Percentiles rank a stretch among this genome's conserved stretches.
These are phyloP conservation scores for Trichoderma reesei DNA, from an alignment of 495 filamentous ascomycete genomes.

Conservation along the genomic window DNA sequence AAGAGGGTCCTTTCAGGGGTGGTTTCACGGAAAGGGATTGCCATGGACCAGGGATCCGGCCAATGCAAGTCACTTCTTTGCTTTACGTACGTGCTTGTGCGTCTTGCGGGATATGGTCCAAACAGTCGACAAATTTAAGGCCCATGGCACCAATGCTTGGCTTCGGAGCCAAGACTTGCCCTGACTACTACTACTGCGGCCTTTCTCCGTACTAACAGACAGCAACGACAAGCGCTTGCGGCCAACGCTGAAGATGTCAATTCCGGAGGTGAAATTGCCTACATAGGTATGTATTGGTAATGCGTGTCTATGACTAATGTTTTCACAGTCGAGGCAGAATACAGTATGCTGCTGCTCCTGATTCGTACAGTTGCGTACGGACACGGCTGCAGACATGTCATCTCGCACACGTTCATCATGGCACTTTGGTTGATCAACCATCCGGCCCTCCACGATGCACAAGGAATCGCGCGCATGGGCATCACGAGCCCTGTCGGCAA, in stretches of 20 bases:
- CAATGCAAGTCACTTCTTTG: constrained; percentile 6
- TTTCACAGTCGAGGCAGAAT: too few species aligned
- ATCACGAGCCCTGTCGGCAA: background rate
- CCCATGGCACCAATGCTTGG: background rate
- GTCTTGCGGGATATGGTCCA: background rate
- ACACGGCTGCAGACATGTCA: too few species aligned
- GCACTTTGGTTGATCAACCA: too few species aligned
- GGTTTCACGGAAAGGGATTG: background rate
- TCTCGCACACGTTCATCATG: too few species aligned
- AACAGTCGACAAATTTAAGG: background rate
- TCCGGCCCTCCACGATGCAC: background rate
- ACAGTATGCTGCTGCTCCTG: too few species aligned
- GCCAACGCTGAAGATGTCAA: background rate
- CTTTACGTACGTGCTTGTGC: background rate
- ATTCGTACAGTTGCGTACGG: too few species aligned
- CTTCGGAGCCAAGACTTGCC: background rate
- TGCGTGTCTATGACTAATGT: too few species aligned
- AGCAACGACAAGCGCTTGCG: background rate
- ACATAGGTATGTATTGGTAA: too few species aligned
- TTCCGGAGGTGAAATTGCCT: background rate
- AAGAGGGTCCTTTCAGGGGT: constrained; percentile 5
- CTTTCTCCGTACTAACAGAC: background rate
- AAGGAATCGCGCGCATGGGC: background rate
- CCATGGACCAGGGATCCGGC: background rate
- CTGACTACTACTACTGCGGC: too few species aligned